Conservation (phyloP, 495 filamentous ascomycete species). For the Aspergillus panamensis region DNA sequence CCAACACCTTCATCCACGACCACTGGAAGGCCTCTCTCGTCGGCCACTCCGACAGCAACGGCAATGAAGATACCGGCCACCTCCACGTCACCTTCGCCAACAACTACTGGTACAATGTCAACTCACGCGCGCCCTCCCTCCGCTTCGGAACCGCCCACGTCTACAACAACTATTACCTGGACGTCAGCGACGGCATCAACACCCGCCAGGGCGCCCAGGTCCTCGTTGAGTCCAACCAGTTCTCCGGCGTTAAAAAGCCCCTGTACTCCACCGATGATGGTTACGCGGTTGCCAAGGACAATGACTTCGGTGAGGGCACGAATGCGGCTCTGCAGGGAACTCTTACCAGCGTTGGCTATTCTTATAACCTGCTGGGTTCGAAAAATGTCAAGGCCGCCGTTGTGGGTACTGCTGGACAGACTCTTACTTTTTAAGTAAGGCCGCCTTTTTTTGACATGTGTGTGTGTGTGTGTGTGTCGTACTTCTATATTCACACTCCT, state of each 20-base stretch:
- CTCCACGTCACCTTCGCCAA: slow-evolving; percentile 59
- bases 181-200: slow-evolving; percentile 58
- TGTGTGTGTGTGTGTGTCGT: background rate
- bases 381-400: slow-evolving; percentile 43
- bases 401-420: slow-evolving; percentile 51
- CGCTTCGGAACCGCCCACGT: slow-evolving; percentile 61
- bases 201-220: slow-evolving; percentile 62
- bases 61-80: slow-evolving; percentile 47
- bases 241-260: slow-evolving; percentile 43
- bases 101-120: slow-evolving; percentile 61
- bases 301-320: slow-evolving; percentile 50
- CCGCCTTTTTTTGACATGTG: no score
- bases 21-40: slow-evolving; percentile 64
- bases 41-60: slow-evolving; percentile 52
- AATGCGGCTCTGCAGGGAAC: slow-evolving; percentile 49
- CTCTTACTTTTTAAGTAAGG: slow-evolving; percentile 44
- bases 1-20: slow-evolving; percentile 53
- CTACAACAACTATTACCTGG: slow-evolving; percentile 48
- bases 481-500: background rate
- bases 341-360: slow-evolving; percentile 49
- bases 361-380: slow-evolving; percentile 45
- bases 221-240: slow-evolving; percentile 59
- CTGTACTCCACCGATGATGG: slow-evolving; percentile 57
- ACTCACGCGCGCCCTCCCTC: slow-evolving; percentile 56
- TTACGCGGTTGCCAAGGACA: slow-evolving; percentile 50